phyloP scores from a whole-genome alignment of 2,329 filamentous ascomycete species.

The Rasamsonia emersonii region DNA sequence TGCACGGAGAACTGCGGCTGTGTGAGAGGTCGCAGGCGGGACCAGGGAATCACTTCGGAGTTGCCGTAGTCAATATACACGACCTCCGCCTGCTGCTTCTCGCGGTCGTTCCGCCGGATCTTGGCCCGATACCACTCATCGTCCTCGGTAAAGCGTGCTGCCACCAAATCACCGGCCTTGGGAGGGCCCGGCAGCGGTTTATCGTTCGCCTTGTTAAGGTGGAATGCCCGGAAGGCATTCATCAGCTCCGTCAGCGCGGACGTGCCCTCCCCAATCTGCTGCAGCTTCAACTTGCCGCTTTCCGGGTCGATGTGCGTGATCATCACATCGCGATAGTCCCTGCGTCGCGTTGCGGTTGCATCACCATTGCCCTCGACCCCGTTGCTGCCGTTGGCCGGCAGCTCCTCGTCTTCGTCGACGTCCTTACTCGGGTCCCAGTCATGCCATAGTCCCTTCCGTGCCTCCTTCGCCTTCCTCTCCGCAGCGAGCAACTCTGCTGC shows the following conservation, averaged over 20 bases:
- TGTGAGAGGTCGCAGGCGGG: constrained; percentile 68
- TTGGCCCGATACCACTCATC: constrained; percentile 90
- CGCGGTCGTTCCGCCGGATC: constrained; percentile 84
- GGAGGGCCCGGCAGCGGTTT: constrained; percentile 64
- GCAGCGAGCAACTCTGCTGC: constrained; percentile 78
- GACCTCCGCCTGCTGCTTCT: constrained; percentile 80
- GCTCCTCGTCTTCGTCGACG: constrained; percentile 49
- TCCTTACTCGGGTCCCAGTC: constrained; percentile 91
- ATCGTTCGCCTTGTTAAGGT: constrained; percentile 73
- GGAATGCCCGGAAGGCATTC: constrained; percentile 84
- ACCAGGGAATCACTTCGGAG: constrained; percentile 80
- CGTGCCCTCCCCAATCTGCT: constrained; percentile 81
- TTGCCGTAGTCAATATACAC: constrained; percentile 97
- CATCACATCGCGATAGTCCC: constrained; percentile 89
- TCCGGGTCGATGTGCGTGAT: constrained; percentile 78
- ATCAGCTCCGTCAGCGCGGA: constrained; percentile 78
- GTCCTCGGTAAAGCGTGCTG: constrained; percentile 83
- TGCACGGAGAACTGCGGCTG: constrained; percentile 69
- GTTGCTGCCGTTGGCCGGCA: constrained; percentile 39
- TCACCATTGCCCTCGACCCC: constrained; percentile 48
- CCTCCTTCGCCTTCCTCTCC: constrained; percentile 83
- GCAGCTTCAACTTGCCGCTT: constrained; percentile 76
- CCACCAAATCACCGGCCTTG: constrained; percentile 85
- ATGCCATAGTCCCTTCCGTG: constrained; percentile 79
- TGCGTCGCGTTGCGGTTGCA: constrained; percentile 55